These are phyloP conservation scores for Acorus calamus DNA, from an alignment of 106 monocot genomes.

Conservation along the genomic window DNA sequence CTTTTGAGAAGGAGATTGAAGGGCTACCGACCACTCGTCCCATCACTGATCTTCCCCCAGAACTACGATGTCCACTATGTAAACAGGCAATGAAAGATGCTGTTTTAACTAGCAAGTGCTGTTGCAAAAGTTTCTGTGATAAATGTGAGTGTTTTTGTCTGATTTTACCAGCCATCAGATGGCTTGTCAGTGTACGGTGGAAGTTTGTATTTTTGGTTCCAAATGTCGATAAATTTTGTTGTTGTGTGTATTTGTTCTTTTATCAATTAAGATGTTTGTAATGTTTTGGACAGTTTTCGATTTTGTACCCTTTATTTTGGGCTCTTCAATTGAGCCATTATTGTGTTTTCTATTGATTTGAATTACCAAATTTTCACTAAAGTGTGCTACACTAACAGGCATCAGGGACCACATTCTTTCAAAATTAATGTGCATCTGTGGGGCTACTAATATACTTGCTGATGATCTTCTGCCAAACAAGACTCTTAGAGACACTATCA, in stretches of 20 bases:
- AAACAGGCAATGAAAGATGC: slow-evolving; percentile 99
- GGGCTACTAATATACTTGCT: slow-evolving; percentile 75
- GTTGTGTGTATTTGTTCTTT: not conserved
- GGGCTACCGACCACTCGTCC: slow-evolving; percentile 73
- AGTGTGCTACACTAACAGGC: slow-evolving; percentile 25
- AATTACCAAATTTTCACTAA: too few relatives aligned
- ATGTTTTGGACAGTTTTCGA: too few relatives aligned
- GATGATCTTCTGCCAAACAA: slow-evolving; percentile 96
- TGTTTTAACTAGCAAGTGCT: slow-evolving; percentile 94
- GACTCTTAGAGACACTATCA: slow-evolving; percentile 86
- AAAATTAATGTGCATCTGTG: slow-evolving; percentile 82
- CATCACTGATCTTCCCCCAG: slow-evolving; percentile 70
- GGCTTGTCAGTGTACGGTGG: not conserved
- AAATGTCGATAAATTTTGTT: not conserved
- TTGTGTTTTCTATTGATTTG: too few relatives aligned
- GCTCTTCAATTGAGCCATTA: too few relatives aligned
- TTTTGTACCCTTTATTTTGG: too few relatives aligned
- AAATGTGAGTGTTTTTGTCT: slow-evolving; percentile 50
- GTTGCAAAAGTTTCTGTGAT: slow-evolving; percentile 95
- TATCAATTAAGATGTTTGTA: too few relatives aligned
- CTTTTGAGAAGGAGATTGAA: slow-evolving; percentile 96
- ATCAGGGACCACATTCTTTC: slow-evolving; percentile 84
- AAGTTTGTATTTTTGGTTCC: not conserved
- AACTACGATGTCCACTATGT: slow-evolving; percentile 82
- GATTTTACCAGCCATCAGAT: not conserved